Conservation (phyloP, 2,329 filamentous ascomycete genomes). For the Geosmithia putterillii region DNA sequence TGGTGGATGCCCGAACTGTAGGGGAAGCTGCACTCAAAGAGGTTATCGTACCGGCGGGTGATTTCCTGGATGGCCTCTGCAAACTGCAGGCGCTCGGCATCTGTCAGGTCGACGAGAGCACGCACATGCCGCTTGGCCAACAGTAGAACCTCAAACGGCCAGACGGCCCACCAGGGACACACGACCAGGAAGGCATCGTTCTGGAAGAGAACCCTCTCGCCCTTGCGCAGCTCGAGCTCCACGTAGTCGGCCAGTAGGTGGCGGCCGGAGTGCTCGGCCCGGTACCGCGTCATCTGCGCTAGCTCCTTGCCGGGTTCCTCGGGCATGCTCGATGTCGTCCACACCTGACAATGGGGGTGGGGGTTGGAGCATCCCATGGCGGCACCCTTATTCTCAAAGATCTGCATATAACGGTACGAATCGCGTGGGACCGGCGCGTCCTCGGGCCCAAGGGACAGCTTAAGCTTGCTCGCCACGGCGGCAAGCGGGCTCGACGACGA, state of each 20-base stretch:
- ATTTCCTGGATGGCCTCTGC: slow-evolving; percentile 81
- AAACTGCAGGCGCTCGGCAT: slow-evolving; percentile 57
- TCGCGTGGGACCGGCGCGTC: slow-evolving; percentile 41
- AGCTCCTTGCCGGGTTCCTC: slow-evolving; percentile 81
- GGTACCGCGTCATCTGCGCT: slow-evolving; percentile 67
- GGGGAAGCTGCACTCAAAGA: slow-evolving; percentile 93
- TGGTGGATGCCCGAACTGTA: slow-evolving; percentile 97
- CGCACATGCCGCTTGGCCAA: slow-evolving; percentile 75
- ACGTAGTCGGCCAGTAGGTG: slow-evolving; percentile 84
- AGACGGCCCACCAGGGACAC: slow-evolving; percentile 95
- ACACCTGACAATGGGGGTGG: slow-evolving; percentile 92
- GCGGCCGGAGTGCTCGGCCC: slow-evolving; percentile 54
- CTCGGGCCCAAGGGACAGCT: slow-evolving; percentile 23
- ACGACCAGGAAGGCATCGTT: slow-evolving; percentile 77
- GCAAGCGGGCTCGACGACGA: slow-evolving; percentile 56
- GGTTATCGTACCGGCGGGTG: slow-evolving; percentile 84
- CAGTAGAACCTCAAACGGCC: slow-evolving; percentile 94
- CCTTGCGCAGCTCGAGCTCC: slow-evolving; percentile 65
- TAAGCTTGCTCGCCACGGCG: slow-evolving; percentile 22
- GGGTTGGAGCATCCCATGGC: slow-evolving; percentile 99
- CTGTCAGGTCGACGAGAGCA: slow-evolving; percentile 69
- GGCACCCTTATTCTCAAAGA: slow-evolving; percentile 97
- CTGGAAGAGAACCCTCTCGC: slow-evolving; percentile 78
- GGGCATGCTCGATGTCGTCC: slow-evolving; percentile 83
- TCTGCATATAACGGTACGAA: slow-evolving; percentile 95